These are phyloP conservation scores for Seiridium cupressi DNA, from an alignment of 2,329 filamentous ascomycete genomes.

Conservation along the genomic window DNA sequence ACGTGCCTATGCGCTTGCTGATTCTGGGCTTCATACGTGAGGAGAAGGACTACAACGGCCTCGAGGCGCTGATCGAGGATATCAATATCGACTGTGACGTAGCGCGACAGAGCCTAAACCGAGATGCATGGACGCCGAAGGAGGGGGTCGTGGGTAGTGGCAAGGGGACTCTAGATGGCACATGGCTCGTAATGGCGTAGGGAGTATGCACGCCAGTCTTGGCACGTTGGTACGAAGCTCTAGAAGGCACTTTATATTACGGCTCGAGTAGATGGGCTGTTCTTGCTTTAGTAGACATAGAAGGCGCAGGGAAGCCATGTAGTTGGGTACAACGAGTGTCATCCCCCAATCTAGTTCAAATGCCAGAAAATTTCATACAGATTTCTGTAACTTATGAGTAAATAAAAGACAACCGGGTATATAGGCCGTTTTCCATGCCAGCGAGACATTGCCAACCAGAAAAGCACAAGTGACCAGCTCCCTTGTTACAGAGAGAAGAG, in stretches of 20 bases:
- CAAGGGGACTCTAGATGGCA: conserved; percentile 23
- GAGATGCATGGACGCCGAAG: conserved; percentile 57
- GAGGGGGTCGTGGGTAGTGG: conserved; percentile 25
- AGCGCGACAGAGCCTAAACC: conserved; percentile 67
- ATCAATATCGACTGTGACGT: conserved; percentile 89
- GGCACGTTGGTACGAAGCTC: too few relatives aligned
- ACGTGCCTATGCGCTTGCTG: conserved; percentile 71
- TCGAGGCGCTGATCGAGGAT: conserved; percentile 83
- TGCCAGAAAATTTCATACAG: background rate
- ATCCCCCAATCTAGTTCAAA: background rate
- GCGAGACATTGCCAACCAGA: background rate
- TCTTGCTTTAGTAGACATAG: conserved; percentile 1
- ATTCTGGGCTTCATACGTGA: conserved; percentile 86
- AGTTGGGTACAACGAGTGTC: background rate
- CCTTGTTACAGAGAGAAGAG: conserved; percentile 21
- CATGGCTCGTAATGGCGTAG: conserved; percentile 26
- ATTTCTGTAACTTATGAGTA: background rate
- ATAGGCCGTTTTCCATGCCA: conserved; percentile 5
- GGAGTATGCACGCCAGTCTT: background rate
- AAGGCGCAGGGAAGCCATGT: background rate
- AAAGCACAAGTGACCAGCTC: conserved; percentile 24
- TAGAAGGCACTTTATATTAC: background rate
- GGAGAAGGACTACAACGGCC: conserved; percentile 82
- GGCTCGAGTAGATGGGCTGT: background rate
- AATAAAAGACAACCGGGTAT: conserved; percentile 3